Base-by-base conservation (phyloP, 768 basidiomycete genomes). In the Agrocybe pediades region DNA sequence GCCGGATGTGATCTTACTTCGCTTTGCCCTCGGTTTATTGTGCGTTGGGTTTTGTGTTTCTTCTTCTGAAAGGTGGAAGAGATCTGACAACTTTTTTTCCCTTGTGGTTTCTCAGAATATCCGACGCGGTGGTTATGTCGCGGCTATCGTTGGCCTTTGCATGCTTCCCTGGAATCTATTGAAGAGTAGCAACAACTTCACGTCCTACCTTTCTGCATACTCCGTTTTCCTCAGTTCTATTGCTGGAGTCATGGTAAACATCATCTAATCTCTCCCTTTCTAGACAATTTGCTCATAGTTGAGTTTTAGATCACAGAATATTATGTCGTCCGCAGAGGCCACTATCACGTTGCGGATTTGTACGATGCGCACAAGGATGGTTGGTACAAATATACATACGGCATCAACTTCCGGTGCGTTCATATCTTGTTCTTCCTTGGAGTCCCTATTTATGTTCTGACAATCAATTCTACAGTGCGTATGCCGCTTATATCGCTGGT, bases 1-100 rank as follows among this genome's bases (percentile, higher is more conserved):
- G 90, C 91, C 3, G 90, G 92, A 13, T 91, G 89, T 63, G 90
- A 93, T 67, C 69, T 93, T 60, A 92, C 90, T 1, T 83, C 90
- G 2, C 77, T 92, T 25, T 75, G 83, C 59, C 91, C 92, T 50
- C 85, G 85, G 44, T 92, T 83, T 70, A 83, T 93, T 61, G 84
- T 85, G 59, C 25, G 80, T 72, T 40, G 40, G 20, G 26, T n/a
- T 30, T 40, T 30, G 42, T 15, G 41, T 33, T 58, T 42, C 30
- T 41, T 27, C 51, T 24, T 42, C 19, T 33, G 9, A 30, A 27
- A 36, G 51, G 41, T 45, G 33, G 3, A 36, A 36, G 3, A 23
- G 11, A 17, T n/a, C 3, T 26, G 13, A 33, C 41, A 45, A 30
- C 41, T n/a, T n/a, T n/a, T n/a, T n/a, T n/a, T n/a, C n/a, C n/a